phyloP scores from a whole-genome alignment of 2,329 filamentous ascomycete species.

The Arthrinium phaeospermum region DNA sequence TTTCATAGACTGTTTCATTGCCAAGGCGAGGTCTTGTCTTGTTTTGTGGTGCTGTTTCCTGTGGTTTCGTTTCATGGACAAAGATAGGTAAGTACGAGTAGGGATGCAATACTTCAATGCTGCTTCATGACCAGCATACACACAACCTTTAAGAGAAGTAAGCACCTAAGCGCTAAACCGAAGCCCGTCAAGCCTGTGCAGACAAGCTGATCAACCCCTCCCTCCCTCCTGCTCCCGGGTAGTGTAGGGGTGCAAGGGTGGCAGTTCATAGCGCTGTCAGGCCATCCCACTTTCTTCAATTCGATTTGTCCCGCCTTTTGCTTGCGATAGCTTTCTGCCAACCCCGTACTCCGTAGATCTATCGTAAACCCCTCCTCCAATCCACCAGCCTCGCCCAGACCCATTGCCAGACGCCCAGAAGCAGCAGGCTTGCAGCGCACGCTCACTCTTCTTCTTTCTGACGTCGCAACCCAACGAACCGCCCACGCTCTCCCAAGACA shows the following conservation, averaged over 20 bases:
- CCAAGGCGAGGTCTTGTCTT: background rate
- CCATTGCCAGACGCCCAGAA: background rate
- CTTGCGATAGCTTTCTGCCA: background rate
- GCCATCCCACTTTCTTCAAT: background rate
- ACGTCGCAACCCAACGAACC: constrained; percentile 7
- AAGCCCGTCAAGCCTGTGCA: background rate
- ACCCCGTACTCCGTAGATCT: background rate
- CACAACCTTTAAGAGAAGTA: background rate
- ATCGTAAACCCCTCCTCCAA: background rate
- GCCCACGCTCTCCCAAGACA: background rate
- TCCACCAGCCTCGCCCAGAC: constrained; percentile 3
- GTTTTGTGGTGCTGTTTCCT: background rate
- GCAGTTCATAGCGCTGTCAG: background rate
- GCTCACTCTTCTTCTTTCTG: background rate
- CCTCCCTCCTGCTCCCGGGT: background rate
- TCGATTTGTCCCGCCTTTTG: background rate
- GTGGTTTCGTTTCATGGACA: background rate
- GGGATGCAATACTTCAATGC: too few species aligned
- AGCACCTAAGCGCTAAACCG: too few species aligned
- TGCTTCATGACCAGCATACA: too few species aligned
- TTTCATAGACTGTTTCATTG: background rate
- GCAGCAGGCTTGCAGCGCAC: background rate
- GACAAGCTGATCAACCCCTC: background rate
- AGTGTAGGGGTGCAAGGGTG: background rate
- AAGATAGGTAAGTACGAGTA: too few species aligned